Evolutionary conservation across 2,329 filamentous ascomycete genomes (phyloP).

Genomic region (Paecilomyces dactylethromorphus): DNA sequence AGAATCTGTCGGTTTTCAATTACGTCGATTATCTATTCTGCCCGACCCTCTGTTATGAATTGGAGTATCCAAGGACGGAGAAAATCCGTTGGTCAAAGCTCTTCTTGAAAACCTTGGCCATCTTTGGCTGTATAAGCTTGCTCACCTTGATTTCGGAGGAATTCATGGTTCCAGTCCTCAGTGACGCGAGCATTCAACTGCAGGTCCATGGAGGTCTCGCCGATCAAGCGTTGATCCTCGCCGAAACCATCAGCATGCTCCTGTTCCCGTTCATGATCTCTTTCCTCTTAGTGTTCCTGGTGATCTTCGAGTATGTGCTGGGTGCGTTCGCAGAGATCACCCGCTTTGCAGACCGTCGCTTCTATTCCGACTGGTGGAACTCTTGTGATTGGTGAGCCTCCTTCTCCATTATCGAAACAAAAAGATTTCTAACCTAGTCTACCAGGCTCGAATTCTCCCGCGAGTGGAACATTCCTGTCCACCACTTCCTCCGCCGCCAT

Average conservation of each 20-base stretch:
- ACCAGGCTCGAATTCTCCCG: conserved; percentile 82
- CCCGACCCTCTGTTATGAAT: conserved; percentile 93
- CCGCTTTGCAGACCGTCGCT: conserved; percentile 85
- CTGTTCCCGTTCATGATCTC: conserved; percentile 97
- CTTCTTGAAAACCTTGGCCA: conserved; percentile 76
- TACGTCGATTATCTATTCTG: conserved; percentile 84
- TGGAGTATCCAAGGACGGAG: conserved; percentile 81
- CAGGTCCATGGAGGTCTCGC: conserved; percentile 42
- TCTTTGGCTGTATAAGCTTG: conserved; percentile 94
- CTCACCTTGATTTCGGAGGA: conserved; percentile 87
- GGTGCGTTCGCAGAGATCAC: conserved; percentile 94
- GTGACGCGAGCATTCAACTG: conserved; percentile 58
- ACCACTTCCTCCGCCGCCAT: conserved; percentile 89
- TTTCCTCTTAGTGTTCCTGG: conserved; percentile 90
- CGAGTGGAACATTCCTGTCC: conserved; percentile 97
- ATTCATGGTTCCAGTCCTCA: conserved; percentile 85
- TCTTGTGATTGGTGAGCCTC: conserved; percentile 42
- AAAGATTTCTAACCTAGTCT: conserved; percentile 2
- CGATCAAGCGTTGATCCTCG: conserved; percentile 72
- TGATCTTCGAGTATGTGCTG: conserved; percentile 96
- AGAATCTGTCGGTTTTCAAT: conserved; percentile 77
- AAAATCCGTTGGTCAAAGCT: conserved; percentile 74
- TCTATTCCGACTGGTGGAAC: conserved; percentile 75
- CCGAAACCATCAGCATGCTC: conserved; percentile 83
- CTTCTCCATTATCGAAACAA: conserved; percentile 50